Evolutionary conservation across 1,139 yeast species (phyloP).

Genomic region (Pichia sp.): DNA sequence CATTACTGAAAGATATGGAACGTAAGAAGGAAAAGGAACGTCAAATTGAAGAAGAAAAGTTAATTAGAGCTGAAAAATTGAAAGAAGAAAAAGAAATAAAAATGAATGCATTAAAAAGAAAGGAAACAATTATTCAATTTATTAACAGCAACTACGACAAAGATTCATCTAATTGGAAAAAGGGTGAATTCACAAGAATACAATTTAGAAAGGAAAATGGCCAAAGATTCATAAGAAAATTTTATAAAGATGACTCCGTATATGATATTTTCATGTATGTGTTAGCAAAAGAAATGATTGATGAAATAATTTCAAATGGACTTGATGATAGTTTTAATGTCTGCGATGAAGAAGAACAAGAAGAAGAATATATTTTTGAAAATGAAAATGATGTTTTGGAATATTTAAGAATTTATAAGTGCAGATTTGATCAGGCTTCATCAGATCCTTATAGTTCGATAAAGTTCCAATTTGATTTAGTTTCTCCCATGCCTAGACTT

Average conservation of each 20-base stretch:
- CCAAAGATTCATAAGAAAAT: constrained; percentile 50
- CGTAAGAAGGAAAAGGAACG: constrained; percentile 22
- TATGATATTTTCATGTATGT: constrained; percentile 60
- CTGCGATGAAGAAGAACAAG: not conserved
- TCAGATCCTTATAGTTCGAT: not conserved
- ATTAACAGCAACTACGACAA: constrained; percentile 15
- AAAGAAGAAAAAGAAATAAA: constrained; percentile 13
- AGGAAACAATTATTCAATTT: constrained; percentile 15
- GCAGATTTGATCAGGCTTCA: not conserved
- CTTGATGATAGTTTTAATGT: constrained; percentile 5
- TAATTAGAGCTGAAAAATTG: constrained; percentile 8
- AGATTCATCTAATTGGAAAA: constrained; percentile 26
- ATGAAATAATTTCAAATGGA: constrained; percentile 1
- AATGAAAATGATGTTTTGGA: constrained; percentile 17
- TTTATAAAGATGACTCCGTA: constrained; percentile 43
- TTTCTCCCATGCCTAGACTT: constrained; percentile 55
- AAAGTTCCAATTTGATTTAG: constrained; percentile 40
- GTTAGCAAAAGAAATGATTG: constrained; percentile 38
- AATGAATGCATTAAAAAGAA: constrained; percentile 5
- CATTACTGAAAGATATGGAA: constrained; percentile 39
- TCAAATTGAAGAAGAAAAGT: constrained; percentile 8
- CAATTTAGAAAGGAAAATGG: constrained; percentile 55
- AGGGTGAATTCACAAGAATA: constrained; percentile 30
- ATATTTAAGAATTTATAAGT: constrained; percentile 6
- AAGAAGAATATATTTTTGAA: not conserved